These are phyloP conservation scores for Pichia sp. DNA, from an alignment of 1,139 yeast genomes.

Conservation along the genomic window DNA sequence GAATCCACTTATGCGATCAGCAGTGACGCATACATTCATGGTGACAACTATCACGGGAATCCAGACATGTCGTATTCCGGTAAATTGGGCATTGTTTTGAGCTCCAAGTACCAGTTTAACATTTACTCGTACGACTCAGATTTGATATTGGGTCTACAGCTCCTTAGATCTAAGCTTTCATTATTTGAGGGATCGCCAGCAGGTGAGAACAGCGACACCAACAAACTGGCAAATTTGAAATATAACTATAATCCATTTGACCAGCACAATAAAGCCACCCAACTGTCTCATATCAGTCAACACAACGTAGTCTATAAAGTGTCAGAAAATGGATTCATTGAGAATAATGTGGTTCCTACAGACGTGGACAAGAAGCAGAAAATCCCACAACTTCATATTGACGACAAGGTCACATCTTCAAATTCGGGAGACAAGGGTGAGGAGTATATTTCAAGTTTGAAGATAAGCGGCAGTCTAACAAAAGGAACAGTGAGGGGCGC, in stretches of 20 bases:
- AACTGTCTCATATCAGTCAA: slow-evolving; percentile 2
- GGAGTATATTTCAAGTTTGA: slow-evolving; percentile 48
- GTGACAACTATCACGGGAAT: not conserved
- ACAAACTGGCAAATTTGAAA: too few species aligned
- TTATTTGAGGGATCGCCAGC: slow-evolving; percentile 13
- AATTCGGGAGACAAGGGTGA: slow-evolving; percentile 1
- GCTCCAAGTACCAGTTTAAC: slow-evolving; percentile 85
- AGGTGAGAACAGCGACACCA: not conserved
- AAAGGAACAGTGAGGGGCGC: slow-evolving; percentile 53
- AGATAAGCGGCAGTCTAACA: slow-evolving; percentile 62
- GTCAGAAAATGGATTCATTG: slow-evolving; percentile 6
- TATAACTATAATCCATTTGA: slow-evolving; percentile 3
- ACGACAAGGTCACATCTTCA: too few species aligned
- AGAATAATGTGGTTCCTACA: slow-evolving; percentile 1
- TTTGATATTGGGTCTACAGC: slow-evolving; percentile 76
- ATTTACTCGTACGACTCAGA: slow-evolving; percentile 87
- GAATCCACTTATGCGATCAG: slow-evolving; percentile 85
- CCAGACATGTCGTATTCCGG: not conserved
- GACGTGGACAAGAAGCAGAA: too few species aligned
- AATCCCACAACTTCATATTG: too few species aligned
- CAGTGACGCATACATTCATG: slow-evolving; percentile 40
- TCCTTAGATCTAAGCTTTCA: slow-evolving; percentile 39
- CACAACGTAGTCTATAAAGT: slow-evolving; percentile 9
- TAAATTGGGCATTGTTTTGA: slow-evolving; percentile 52
- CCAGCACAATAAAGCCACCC: slow-evolving; percentile 2